Evolutionary conservation across 129 eudicot genomes (phyloP).

Genomic region (Artemisia annua): DNA sequence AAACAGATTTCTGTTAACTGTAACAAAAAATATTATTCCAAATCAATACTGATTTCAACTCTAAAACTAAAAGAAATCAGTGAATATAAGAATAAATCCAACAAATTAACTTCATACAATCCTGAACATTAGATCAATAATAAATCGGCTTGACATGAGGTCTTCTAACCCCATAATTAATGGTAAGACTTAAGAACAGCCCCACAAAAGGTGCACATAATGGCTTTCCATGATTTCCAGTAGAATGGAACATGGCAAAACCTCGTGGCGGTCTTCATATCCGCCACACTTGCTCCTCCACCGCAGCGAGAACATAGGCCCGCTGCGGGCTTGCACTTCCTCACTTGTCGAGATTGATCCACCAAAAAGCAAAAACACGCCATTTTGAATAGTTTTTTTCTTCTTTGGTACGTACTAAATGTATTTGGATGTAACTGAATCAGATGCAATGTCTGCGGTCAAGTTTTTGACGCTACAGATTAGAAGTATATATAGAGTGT

Average conservation of each 20-base stretch:
- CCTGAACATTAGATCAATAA: slow-evolving; percentile 1
- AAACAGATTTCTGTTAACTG: neutral
- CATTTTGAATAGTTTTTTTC: slow-evolving; percentile 30
- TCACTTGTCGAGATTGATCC: slow-evolving; percentile 54
- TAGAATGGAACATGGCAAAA: slow-evolving; percentile 66
- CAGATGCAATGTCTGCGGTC: neutral
- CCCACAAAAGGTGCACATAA: slow-evolving; percentile 61
- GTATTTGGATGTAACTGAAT: neutral
- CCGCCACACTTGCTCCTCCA: slow-evolving; percentile 66
- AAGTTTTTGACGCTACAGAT: neutral
- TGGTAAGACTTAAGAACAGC: slow-evolving; percentile 59
- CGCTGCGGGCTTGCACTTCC: slow-evolving; percentile 63
- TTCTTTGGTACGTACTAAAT: neutral
- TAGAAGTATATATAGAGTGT: too few species aligned
- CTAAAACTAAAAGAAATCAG: neutral
- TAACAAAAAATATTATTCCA: neutral
- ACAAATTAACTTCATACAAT: slow-evolving; percentile 4
- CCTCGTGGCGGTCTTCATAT: slow-evolving; percentile 64
- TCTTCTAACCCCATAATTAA: neutral
- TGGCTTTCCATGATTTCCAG: slow-evolving; percentile 61
- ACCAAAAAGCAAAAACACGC: slow-evolving; percentile 74
- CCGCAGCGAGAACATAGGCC: slow-evolving; percentile 63
- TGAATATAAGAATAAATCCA: slow-evolving; percentile 20
- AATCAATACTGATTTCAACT: slow-evolving; percentile 4
- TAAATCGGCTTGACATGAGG: neutral